A percentile compares a stretch with the other conserved stretches of the same genome.
phyloP scores from a whole-genome alignment of 768 basidiomycete species.

The Hygrocybe coccinea region DNA sequence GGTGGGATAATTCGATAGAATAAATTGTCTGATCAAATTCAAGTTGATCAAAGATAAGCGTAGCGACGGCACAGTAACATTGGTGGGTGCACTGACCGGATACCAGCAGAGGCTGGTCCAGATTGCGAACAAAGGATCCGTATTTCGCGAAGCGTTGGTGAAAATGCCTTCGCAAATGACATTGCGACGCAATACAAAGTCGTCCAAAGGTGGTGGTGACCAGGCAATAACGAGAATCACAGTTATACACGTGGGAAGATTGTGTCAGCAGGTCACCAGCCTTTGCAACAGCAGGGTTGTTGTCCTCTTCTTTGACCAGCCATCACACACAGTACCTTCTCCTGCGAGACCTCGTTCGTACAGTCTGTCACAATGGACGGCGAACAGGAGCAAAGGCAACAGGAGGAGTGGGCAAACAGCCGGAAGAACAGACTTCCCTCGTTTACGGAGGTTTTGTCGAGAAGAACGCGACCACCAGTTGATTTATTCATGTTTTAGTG shows the following conservation, averaged over 20 bases:
- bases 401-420: slow-evolving; percentile 71
- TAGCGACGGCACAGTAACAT: background rate
- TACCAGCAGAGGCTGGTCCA: slow-evolving; percentile 70
- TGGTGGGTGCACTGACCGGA: slow-evolving; percentile 49
- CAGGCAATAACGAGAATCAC: no score
- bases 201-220: no score
- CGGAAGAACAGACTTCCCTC: slow-evolving; percentile 79
- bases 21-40: slow-evolving; percentile 60
- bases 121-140: slow-evolving; percentile 78
- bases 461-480: slow-evolving; percentile 88
- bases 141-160: slow-evolving; percentile 75
- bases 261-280: background rate
- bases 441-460: slow-evolving; percentile 84
- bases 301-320: background rate
- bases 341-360: background rate
- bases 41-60: slow-evolving; percentile 5
- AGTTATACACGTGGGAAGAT: background rate
- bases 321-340: background rate
- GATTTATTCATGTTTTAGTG: slow-evolving; percentile 99
- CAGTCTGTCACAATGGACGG: slow-evolving; percentile 41
- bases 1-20: slow-evolving; percentile 64
- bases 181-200: no score
- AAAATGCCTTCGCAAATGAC: slow-evolving; percentile 69
- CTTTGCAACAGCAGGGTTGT: background rate
- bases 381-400: slow-evolving; percentile 47